These are phyloP conservation scores for Hirschioporus abietinus DNA, from an alignment of 768 basidiomycete genomes.

Conservation along the genomic window DNA sequence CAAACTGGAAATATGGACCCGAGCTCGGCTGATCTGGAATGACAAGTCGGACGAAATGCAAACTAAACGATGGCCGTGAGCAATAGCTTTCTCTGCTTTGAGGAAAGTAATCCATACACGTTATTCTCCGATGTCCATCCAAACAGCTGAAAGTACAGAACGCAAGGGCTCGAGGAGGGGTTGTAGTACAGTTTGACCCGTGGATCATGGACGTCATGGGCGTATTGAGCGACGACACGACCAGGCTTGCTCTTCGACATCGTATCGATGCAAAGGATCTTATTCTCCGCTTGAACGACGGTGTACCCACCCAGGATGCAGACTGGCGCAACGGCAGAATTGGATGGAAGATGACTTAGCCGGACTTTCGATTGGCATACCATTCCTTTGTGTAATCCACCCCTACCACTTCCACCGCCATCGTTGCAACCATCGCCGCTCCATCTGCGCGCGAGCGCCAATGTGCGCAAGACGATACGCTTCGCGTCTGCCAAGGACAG, in stretches of 20 bases:
- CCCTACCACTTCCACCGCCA: not conserved
- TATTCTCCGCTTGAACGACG: not conserved
- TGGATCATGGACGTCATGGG: not conserved
- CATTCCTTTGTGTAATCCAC: not conserved
- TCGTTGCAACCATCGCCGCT: not conserved
- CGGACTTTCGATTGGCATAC: not conserved
- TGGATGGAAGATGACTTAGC: not conserved
- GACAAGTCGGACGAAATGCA: not conserved
- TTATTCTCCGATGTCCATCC: not conserved
- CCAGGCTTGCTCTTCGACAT: no score
- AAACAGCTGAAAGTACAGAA: not conserved
- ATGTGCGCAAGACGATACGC: not conserved
- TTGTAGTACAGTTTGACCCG: not conserved
- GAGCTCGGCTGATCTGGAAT: not conserved
- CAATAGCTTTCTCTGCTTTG: not conserved
- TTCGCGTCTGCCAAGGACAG: not conserved
- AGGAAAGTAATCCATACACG: not conserved
- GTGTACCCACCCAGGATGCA: not conserved
- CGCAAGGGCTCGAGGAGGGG: not conserved
- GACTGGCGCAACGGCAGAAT: not conserved
- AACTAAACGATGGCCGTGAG: not conserved
- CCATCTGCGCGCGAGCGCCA: not conserved
- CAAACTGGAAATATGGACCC: not conserved
- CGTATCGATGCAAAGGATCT: not conserved
- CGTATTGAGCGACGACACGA: not conserved